Evolutionary conservation across 2,329 filamentous ascomycete genomes (phyloP), one percentile per base, ranked within the genome.

Genomic region (Pseudogymnoascus destructans): DNA sequence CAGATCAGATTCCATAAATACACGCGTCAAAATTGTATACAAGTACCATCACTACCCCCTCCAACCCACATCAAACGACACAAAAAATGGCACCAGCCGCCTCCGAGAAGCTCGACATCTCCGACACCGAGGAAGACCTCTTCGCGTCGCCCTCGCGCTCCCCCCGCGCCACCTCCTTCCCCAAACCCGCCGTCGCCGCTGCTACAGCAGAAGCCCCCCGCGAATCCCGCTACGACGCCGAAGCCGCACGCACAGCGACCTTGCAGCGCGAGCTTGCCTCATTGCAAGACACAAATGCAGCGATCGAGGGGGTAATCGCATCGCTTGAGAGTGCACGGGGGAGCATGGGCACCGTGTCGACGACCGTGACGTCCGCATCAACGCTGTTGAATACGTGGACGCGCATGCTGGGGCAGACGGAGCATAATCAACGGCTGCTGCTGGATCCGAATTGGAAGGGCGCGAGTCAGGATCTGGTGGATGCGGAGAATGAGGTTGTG

Each of bases 331-430:
- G 82, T 62, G 84, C 87, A 21, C 85, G 82, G 66, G 80, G 78
- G 59, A 91, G 91, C 70, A 93, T 93, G 87, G 77, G 88, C 87
- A 95, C 86, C 21, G 91, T 97, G 33, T 86, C 86, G 58, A 80
- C 80, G 61, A 96, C 93, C 2, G 90, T 97, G 40, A 80, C 80
- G 64, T 92, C 91, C 58, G 90, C 93, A 3, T 95, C 91, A 11
- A 87, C 87, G 1, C 80, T 98, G 11, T 82, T 98, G 30, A 90
- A 95, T 66, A 95, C 91, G 13, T 98, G 92, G 92, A 95, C 90
- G 7, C 85, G 90, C 57, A 96, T 98, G 64, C 80, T 98, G 10
- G 93, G 89, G 5, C 93, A 98, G 72, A 96, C 93, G 3, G 93
- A 98, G 72, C 93, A 98, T 73, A 97, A 95, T 69, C 91, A 97